These are phyloP conservation scores for Fusarium azukiicola DNA, from an alignment of 2,329 filamentous ascomycete genomes.

Conservation along the genomic window DNA sequence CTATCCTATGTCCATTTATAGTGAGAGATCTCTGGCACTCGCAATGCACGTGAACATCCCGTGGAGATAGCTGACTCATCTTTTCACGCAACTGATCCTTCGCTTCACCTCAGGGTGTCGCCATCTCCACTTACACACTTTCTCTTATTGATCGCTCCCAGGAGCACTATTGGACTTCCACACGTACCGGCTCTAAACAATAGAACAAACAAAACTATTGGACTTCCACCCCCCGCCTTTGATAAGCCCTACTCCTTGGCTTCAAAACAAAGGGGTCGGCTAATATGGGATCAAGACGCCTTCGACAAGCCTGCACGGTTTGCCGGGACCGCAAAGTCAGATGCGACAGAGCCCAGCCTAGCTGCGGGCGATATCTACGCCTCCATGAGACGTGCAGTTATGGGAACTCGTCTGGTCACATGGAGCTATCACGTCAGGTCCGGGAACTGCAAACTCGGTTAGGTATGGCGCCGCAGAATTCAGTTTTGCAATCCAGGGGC, in stretches of 20 bases:
- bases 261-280: background rate
- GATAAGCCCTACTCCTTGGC: too few relatives aligned
- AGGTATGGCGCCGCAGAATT: background rate
- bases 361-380: background rate
- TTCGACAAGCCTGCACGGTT: background rate
- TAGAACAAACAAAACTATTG: too few relatives aligned
- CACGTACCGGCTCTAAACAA: too few relatives aligned
- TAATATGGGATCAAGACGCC: background rate
- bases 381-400: background rate
- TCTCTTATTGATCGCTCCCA: background rate
- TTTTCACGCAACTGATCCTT: background rate
- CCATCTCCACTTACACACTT: background rate
- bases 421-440: background rate
- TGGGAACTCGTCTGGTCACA: background rate
- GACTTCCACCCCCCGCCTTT: too few relatives aligned
- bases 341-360: constrained; percentile 6
- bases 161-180: background rate
- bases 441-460: background rate
- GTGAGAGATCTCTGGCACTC: too few relatives aligned
- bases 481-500: background rate
- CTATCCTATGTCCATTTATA: too few relatives aligned
- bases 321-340: constrained; percentile 15
- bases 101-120: background rate
- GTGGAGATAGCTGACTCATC: background rate
- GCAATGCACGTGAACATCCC: background rate